Percentiles rank a stretch among this genome's conserved stretches.
These are phyloP conservation scores for Brassica juncea DNA, from an alignment of 345 rosid species.

Conservation along the genomic window DNA sequence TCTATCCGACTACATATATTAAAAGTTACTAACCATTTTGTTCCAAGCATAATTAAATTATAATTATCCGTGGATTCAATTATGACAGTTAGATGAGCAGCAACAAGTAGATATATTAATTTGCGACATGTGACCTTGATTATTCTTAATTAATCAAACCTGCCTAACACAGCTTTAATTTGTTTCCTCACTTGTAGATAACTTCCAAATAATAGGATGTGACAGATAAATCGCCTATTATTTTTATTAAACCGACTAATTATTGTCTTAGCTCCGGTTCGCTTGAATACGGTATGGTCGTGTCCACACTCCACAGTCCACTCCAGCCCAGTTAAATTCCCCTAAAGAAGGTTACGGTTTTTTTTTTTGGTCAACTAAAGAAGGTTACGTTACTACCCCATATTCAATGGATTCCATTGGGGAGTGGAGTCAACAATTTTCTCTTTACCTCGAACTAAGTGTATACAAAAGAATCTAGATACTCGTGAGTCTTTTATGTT, in stretches of 20 bases:
- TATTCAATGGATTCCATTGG: not conserved
- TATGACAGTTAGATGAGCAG: constrained; percentile 27
- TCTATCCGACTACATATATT: not conserved
- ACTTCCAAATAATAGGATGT: not conserved
- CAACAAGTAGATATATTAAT: constrained; percentile 37
- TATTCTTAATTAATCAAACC: constrained; percentile 13
- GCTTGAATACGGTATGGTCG: constrained; percentile 6
- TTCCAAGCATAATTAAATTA: not conserved
- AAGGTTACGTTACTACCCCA: constrained; percentile 2
- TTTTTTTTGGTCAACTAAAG: not conserved
- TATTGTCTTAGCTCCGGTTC: not conserved
- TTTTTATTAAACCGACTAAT: not conserved
- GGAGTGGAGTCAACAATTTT: constrained; percentile 31
- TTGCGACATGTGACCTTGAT: constrained; percentile 29
- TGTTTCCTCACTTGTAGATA: constrained; percentile 12
- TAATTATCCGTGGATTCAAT: constrained; percentile 12
- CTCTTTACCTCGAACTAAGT: constrained; percentile 31
- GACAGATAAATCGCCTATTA: not conserved
- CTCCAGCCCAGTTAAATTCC: constrained; percentile 3
- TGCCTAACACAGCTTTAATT: constrained; percentile 28
- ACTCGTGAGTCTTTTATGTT: constrained; percentile 36
- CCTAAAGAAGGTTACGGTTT: not conserved
- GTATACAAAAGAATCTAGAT: constrained; percentile 25
- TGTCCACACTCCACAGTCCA: not conserved
- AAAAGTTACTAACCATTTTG: not conserved